phyloP scores from a whole-genome alignment of 1,284 basidiomycete genomes.

The Ganoderma boninense region DNA sequence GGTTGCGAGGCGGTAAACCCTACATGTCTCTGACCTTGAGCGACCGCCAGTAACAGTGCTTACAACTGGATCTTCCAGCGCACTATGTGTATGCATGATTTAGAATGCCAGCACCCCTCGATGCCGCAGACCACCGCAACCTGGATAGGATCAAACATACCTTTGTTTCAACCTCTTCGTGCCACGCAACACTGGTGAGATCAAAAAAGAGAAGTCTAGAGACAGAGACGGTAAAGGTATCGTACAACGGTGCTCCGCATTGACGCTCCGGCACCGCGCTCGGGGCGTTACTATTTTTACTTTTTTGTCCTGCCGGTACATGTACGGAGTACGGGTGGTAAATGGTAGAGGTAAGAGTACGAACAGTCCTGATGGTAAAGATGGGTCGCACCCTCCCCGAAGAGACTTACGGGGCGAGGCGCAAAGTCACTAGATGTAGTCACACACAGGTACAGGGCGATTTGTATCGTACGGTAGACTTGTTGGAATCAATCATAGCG shows the following conservation, averaged over 20 bases:
- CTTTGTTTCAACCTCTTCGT: neutral
- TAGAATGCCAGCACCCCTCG: too few relatives aligned
- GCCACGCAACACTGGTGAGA: neutral
- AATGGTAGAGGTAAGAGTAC: neutral
- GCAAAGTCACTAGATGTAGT: neutral
- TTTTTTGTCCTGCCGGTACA: slow-evolving; percentile 2
- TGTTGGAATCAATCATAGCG: neutral
- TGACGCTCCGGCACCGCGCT: neutral
- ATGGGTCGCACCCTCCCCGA: neutral
- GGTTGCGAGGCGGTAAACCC: neutral
- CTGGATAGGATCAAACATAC: neutral
- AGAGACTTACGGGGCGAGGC: neutral
- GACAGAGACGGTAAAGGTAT: neutral
- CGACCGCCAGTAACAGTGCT: too few relatives aligned
- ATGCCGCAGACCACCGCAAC: too few relatives aligned
- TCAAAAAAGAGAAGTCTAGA: neutral
- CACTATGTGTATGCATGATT: too few relatives aligned
- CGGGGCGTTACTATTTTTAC: neutral
- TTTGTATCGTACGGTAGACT: slow-evolving; percentile 5
- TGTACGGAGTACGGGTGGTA: neutral
- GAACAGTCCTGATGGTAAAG: neutral
- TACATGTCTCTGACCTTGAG: too few relatives aligned
- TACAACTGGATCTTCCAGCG: too few relatives aligned
- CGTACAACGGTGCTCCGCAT: neutral
- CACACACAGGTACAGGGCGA: neutral